Conservation (phyloP, 164 flowering plant genomes). For the Magnolia changhungtana region DNA sequence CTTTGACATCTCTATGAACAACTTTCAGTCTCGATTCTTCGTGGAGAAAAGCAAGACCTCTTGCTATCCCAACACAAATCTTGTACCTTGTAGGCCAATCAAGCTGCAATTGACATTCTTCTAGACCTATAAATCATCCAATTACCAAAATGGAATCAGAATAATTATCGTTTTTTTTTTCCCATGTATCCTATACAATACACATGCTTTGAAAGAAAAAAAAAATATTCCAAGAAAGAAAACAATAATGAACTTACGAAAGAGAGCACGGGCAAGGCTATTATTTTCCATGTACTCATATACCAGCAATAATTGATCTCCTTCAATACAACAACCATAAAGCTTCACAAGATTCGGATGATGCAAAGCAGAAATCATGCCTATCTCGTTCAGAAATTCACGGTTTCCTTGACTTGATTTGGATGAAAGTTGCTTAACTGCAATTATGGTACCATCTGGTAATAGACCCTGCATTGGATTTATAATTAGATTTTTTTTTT, state of each 20-base stretch:
- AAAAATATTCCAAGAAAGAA: neutral
- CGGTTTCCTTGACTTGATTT: conserved; percentile 83
- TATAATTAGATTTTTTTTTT: neutral
- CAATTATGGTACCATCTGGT: conserved; percentile 65
- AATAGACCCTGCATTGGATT: conserved; percentile 45
- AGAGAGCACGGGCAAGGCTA: conserved; percentile 62
- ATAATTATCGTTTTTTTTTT: neutral
- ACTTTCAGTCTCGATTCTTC: conserved; percentile 38
- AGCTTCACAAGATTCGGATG: conserved; percentile 81
- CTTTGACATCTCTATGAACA: conserved; percentile 15
- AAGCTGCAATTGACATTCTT: conserved; percentile 15
- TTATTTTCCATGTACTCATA: conserved; percentile 88
- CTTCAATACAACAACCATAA: conserved; percentile 74
- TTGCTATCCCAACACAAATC: conserved; percentile 49
- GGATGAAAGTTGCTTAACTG: conserved; percentile 80
- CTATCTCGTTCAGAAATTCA: conserved; percentile 79
- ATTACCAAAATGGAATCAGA: neutral
- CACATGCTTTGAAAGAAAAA: neutral
- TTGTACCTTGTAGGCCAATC: conserved; percentile 37
- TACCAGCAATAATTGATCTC: conserved; percentile 56
- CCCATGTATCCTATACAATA: neutral
- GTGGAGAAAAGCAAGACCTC: conserved; percentile 43
- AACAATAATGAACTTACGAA: conserved; percentile 33
- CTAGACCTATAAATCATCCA: neutral
- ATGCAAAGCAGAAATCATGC: conserved; percentile 75